These are phyloP conservation scores for Didymella keratinophila DNA, from an alignment of 2,329 filamentous ascomycete species.

Conservation along the genomic window DNA sequence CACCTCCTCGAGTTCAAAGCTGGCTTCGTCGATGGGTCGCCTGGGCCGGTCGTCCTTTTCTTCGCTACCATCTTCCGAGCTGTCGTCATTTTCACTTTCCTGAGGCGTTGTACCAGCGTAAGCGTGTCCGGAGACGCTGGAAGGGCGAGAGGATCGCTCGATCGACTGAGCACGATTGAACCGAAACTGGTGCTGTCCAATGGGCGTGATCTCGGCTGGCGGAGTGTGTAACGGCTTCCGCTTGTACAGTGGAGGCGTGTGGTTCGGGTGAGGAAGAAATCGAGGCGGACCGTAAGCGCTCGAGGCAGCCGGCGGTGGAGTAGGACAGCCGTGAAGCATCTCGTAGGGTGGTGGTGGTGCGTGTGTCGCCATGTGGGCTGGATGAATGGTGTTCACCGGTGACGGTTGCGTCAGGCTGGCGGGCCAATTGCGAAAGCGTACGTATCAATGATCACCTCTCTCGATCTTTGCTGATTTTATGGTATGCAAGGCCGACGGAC, in stretches of 20 bases:
- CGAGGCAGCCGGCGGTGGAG: conserved; percentile 50
- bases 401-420: conserved; percentile 40
- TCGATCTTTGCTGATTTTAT: conserved; percentile 34
- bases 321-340: conserved; percentile 43
- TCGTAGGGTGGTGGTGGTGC: conserved; percentile 39
- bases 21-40: conserved; percentile 40
- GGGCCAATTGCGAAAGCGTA: conserved; percentile 43
- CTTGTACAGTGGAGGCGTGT: conserved; percentile 47
- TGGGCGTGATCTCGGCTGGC: conserved; percentile 50
- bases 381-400: conserved; percentile 36
- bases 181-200: conserved; percentile 45
- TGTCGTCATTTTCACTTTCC: conserved; percentile 42
- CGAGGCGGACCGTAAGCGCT: conserved; percentile 38
- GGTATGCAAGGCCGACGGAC: conserved; percentile 45
- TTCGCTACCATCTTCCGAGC: conserved; percentile 39
- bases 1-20: conserved; percentile 56
- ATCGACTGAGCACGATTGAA: conserved; percentile 48
- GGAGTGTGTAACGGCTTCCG: conserved; percentile 47
- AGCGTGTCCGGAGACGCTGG: conserved; percentile 47
- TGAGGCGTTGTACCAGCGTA: conserved; percentile 41
- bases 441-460: conserved; percentile 37
- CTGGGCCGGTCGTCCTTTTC: conserved; percentile 35
- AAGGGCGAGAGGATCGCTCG: conserved; percentile 49
- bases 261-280: conserved; percentile 41
- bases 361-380: conserved; percentile 43